Percentiles rank a stretch among this genome's conserved stretches.
phyloP scores from a whole-genome alignment of 192 early-diverging fungal species.

The Polychytrium aggregatum region DNA sequence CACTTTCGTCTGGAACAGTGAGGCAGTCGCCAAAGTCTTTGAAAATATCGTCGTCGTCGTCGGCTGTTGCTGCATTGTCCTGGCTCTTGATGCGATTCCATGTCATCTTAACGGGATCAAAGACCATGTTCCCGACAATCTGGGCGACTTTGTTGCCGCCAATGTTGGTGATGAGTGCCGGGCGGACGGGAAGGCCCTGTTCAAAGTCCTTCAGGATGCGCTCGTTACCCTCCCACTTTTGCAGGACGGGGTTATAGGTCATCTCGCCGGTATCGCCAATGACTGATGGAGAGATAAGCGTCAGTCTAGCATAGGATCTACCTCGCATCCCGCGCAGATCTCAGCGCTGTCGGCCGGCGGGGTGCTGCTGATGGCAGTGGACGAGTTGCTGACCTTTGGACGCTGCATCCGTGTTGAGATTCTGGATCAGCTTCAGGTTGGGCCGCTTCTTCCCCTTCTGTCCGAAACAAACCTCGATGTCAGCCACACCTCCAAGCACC shows the following conservation, averaged over 20 bases:
- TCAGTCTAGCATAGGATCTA: neutral
- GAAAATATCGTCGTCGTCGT: slow-evolving; percentile 36
- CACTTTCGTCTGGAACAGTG: too few species aligned
- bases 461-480: neutral
- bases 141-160: slow-evolving; percentile 18
- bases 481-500: neutral
- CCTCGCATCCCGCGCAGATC: too few species aligned
- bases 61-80: too few species aligned
- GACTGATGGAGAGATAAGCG: neutral
- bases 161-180: slow-evolving; percentile 22
- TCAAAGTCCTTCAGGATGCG: slow-evolving; percentile 31
- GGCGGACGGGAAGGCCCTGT: slow-evolving; percentile 4
- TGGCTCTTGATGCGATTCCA: slow-evolving; percentile 44
- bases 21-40: slow-evolving; percentile 24
- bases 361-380: neutral
- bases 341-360: too few species aligned
- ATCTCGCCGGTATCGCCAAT: slow-evolving; percentile 28
- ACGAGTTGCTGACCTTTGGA: slow-evolving; percentile 20
- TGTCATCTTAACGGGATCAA: slow-evolving; percentile 36
- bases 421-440: slow-evolving; percentile 30
- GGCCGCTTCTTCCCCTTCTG: slow-evolving; percentile 1
- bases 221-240: slow-evolving; percentile 43
- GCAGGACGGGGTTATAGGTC: slow-evolving; percentile 32
- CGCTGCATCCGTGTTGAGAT: slow-evolving; percentile 17
- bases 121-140: slow-evolving; percentile 27